A percentile compares a stretch with the other conserved stretches of the same genome.
These are phyloP conservation scores for Fagus crenata DNA, from an alignment of 306 rosid species.

Conservation along the genomic window DNA sequence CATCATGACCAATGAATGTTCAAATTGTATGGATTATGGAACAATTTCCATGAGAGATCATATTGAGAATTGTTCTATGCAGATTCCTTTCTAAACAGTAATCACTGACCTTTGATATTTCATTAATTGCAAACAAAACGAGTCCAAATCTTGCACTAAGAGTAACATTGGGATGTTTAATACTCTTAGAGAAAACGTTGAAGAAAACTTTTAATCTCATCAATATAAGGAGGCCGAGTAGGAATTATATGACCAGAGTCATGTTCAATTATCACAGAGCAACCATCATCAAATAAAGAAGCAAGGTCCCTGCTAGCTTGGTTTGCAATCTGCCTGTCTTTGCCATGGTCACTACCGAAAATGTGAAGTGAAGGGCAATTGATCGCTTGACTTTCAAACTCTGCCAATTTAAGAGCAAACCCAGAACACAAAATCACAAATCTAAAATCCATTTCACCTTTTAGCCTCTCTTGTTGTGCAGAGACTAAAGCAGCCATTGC, in stretches of 20 bases:
- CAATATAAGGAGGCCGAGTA: constrained; percentile 71
- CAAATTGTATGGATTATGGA: too few relatives aligned
- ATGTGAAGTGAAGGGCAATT: constrained; percentile 80
- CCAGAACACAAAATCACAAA: constrained; percentile 85
- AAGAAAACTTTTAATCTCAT: constrained; percentile 67
- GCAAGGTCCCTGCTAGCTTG: constrained; percentile 70
- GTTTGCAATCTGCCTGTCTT: constrained; percentile 78
- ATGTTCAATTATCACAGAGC: constrained; percentile 64
- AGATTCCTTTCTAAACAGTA: background rate
- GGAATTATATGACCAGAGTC: constrained; percentile 86
- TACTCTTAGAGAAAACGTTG: constrained; percentile 44
- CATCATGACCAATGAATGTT: background rate
- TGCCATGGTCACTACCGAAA: constrained; percentile 68
- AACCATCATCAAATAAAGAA: constrained; percentile 56
- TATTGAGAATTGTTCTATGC: background rate
- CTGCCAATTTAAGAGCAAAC: constrained; percentile 44
- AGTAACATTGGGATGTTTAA: background rate
- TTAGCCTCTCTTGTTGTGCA: constrained; percentile 44
- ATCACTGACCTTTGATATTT: background rate
- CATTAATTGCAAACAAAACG: background rate
- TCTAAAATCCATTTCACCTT: constrained; percentile 50
- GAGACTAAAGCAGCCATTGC: constrained; percentile 77
- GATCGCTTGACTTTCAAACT: constrained; percentile 39
- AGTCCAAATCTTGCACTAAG: background rate
- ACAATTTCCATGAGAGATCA: background rate